Evolutionary conservation across 2,329 filamentous ascomycete species (phyloP).

Genomic region (Colletotrichum sp.): DNA sequence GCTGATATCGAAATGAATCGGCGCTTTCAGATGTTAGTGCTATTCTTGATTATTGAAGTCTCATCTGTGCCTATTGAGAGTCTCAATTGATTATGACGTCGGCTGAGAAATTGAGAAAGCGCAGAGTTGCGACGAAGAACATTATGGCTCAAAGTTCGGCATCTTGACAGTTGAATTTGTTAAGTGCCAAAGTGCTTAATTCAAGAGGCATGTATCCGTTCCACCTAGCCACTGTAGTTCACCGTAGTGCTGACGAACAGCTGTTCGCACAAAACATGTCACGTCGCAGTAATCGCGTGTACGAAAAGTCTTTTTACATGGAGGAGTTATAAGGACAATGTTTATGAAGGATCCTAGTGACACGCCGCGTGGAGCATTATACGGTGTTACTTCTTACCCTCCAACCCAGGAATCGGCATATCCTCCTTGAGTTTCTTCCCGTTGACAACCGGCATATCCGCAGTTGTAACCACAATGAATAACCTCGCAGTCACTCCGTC

Average conservation of each 20-base stretch:
- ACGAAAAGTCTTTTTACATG: too few relatives aligned
- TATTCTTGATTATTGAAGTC: not conserved
- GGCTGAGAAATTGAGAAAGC: not conserved
- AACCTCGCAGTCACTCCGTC: constrained; percentile 48
- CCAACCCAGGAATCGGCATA: not conserved
- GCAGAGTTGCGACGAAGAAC: not conserved
- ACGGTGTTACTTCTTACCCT: not conserved
- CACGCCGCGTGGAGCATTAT: not conserved
- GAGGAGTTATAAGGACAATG: not conserved
- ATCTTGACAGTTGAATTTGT: not conserved
- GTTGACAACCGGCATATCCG: not conserved
- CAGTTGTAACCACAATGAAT: constrained; percentile 16
- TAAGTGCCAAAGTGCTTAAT: too few relatives aligned
- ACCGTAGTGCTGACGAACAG: too few relatives aligned
- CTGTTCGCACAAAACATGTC: too few relatives aligned
- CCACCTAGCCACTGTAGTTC: not conserved
- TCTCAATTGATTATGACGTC: not conserved
- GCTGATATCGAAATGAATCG: not conserved
- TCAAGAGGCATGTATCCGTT: not conserved
- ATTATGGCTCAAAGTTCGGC: not conserved
- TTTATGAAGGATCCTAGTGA: not conserved
- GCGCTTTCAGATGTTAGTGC: not conserved
- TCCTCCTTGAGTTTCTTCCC: not conserved
- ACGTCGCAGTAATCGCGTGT: too few relatives aligned
- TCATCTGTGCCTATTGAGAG: too few relatives aligned